Percentiles rank a stretch among this genome's conserved stretches.
Conservation (phyloP, 2,329 filamentous ascomycete species). For the Beauveria asiatica region DNA sequence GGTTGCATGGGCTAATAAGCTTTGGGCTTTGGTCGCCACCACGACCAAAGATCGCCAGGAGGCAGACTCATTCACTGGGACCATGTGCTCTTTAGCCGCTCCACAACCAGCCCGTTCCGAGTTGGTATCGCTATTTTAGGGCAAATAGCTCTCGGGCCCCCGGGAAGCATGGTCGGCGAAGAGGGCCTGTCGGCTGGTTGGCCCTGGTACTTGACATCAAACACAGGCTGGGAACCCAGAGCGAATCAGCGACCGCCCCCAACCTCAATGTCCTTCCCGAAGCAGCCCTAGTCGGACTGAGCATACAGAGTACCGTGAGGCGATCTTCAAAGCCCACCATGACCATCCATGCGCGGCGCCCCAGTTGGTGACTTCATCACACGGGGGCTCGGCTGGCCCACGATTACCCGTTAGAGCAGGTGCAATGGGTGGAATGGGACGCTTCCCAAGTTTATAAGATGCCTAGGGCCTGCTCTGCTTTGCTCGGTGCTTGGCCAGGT, state of each 20-base stretch:
- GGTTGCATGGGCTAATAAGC: neutral
- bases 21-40: neutral
- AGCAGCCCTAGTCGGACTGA: neutral
- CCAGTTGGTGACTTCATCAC: neutral
- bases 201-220: neutral
- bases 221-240: neutral
- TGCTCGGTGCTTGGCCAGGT: neutral
- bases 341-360: neutral
- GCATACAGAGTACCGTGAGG: neutral
- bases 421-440: neutral
- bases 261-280: slow-evolving; percentile 7
- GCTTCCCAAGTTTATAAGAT: neutral
- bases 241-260: neutral
- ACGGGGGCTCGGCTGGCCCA: neutral
- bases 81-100: neutral
- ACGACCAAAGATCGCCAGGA: neutral
- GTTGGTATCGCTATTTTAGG: neutral
- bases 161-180: neutral
- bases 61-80: neutral
- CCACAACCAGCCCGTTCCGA: neutral
- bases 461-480: neutral
- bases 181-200: neutral
- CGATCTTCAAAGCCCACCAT: neutral
- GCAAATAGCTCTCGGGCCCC: neutral
- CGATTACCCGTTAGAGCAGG: slow-evolving; percentile 3